phyloP scores from a whole-genome alignment of 495 filamentous ascomycete species.

The Sphaerosporella brunnea region DNA sequence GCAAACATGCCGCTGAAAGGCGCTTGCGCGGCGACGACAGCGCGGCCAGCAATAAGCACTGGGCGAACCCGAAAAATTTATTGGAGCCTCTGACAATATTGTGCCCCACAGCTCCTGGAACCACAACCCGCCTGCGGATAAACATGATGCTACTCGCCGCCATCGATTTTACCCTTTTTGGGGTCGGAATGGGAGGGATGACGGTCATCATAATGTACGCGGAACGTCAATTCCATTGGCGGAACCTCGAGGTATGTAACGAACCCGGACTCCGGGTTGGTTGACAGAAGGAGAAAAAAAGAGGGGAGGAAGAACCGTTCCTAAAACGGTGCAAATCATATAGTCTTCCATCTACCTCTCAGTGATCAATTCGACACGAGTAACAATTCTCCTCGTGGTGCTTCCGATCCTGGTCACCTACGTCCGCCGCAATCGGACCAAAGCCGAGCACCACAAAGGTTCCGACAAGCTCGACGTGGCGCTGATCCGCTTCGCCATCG shows the following conservation, averaged over 20 bases:
- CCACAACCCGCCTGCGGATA: slow-evolving; percentile 42
- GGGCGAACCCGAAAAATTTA: slow-evolving; percentile 40
- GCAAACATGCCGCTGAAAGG: slow-evolving; percentile 35
- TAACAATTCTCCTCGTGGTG: slow-evolving; percentile 52
- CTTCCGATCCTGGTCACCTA: slow-evolving; percentile 43
- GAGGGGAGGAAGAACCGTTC: no score
- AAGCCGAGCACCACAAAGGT: slow-evolving; percentile 38
- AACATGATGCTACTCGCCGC: slow-evolving; percentile 67
- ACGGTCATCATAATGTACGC: slow-evolving; percentile 65
- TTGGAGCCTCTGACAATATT: slow-evolving; percentile 63
- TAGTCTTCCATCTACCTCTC: slow-evolving; percentile 52
- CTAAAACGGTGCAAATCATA: no score
- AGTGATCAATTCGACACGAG: slow-evolving; percentile 53
- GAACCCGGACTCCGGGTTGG: neutral
- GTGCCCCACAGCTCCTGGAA: slow-evolving; percentile 46
- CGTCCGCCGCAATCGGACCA: slow-evolving; percentile 24
- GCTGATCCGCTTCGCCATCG: slow-evolving; percentile 55
- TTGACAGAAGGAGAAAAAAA: slow-evolving; percentile 7
- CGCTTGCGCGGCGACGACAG: slow-evolving; percentile 4
- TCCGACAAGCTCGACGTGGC: slow-evolving; percentile 59
- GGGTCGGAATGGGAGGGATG: slow-evolving; percentile 62
- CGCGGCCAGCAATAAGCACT: slow-evolving; percentile 18
- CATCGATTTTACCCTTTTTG: slow-evolving; percentile 61
- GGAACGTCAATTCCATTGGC: slow-evolving; percentile 64
- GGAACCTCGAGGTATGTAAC: slow-evolving; percentile 42